Conservation (phyloP, 768 basidiomycete species). For the Asterophora lycoperdoides region DNA sequence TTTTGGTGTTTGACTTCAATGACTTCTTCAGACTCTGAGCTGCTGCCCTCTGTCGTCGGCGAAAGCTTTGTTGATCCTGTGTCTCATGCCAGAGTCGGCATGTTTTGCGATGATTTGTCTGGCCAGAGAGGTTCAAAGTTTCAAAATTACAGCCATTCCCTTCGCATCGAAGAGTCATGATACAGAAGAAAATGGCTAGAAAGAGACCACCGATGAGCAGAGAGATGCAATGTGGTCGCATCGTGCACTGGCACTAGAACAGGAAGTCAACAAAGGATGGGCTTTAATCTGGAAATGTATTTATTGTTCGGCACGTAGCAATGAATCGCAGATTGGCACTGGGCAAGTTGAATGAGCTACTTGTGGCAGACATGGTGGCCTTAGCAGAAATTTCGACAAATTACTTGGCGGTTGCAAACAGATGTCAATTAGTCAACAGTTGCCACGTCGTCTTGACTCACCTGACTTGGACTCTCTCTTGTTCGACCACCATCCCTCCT, state of each 20-base stretch:
- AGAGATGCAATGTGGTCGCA: neutral
- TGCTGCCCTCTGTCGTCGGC: neutral
- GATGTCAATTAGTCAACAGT: too few species aligned
- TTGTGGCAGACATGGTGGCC: too few species aligned
- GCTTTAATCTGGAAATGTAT: too few species aligned
- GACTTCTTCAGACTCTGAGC: neutral
- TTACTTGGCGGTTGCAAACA: too few species aligned
- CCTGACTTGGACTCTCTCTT: too few species aligned
- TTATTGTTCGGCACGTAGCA: too few species aligned
- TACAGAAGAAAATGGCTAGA: neutral
- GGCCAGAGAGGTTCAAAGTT: neutral
- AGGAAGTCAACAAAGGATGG: too few species aligned
- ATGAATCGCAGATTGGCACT: too few species aligned
- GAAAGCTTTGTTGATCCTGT: neutral
- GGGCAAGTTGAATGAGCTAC: too few species aligned
- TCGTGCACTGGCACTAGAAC: neutral
- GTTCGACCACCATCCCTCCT: too few species aligned
- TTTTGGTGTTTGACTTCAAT: neutral
- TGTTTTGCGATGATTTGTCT: neutral
- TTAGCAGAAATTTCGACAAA: too few species aligned
- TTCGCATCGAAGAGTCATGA: neutral
- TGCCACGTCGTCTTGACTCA: too few species aligned
- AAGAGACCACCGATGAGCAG: neutral
- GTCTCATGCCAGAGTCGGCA: neutral
- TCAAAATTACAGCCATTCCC: neutral